phyloP scores from a whole-genome alignment of 1,139 yeast species.

The Wickerhamomyces sp. region DNA sequence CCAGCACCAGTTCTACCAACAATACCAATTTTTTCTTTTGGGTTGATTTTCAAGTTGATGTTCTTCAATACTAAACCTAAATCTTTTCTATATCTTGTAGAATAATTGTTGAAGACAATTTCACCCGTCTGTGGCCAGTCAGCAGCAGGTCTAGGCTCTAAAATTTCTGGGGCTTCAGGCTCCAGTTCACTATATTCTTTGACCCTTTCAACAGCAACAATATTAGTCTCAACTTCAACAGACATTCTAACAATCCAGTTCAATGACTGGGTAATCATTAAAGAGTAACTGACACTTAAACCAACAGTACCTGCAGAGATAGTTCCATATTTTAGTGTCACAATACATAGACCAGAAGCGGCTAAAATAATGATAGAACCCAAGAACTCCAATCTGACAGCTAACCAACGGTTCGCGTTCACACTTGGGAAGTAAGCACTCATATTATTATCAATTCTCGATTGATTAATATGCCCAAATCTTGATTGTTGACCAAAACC shows the following conservation, averaged over 20 bases:
- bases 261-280: constrained; percentile 87
- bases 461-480: constrained; percentile 68
- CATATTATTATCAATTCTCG: constrained; percentile 80
- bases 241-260: constrained; percentile 99
- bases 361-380: constrained; percentile 85
- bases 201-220: constrained; percentile 94
- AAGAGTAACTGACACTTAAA: constrained; percentile 85
- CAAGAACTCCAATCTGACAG: constrained; percentile 84
- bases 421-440: constrained; percentile 92
- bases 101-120: constrained; percentile 67
- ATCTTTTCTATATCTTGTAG: constrained; percentile 82
- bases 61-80: constrained; percentile 75
- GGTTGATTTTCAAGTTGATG: constrained; percentile 61
- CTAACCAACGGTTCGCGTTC: constrained; percentile 95
- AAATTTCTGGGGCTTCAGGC: constrained; percentile 78
- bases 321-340: constrained; percentile 60
- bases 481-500: constrained; percentile 79
- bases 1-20: constrained; percentile 98
- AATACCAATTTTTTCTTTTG: constrained; percentile 87
- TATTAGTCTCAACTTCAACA: constrained; percentile 94
- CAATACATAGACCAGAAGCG: constrained; percentile 77
- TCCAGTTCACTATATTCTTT: constrained; percentile 73
- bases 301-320: constrained; percentile 91
- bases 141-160: constrained; percentile 65
- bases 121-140: constrained; percentile 81